Conservation (phyloP, 208 protist species). For the Trypanosoma vivax region DNA sequence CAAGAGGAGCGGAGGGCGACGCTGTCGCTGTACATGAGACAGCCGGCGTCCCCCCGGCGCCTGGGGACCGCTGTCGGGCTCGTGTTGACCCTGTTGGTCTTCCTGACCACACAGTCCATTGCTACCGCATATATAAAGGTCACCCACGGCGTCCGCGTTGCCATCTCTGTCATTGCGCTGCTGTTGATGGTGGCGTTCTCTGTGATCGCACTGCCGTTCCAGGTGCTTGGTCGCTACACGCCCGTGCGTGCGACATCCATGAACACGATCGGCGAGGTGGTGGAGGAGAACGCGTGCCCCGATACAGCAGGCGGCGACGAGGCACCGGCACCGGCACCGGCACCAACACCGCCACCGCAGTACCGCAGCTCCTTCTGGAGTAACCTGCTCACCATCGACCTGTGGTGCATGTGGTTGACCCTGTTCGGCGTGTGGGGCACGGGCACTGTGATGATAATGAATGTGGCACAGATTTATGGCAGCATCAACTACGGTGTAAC, state of each 20-base stretch:
- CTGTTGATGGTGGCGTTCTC: slow-evolving; percentile 43
- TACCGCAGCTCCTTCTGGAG: slow-evolving; percentile 55
- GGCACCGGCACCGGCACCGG: neutral
- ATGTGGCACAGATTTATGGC: slow-evolving; percentile 67
- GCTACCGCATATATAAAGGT: slow-evolving; percentile 37
- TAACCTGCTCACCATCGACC: slow-evolving; percentile 51
- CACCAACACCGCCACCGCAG: slow-evolving; percentile 24
- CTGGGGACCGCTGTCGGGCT: slow-evolving; percentile 46
- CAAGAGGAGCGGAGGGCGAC: slow-evolving; percentile 32
- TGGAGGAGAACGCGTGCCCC: slow-evolving; percentile 14
- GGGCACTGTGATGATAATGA: slow-evolving; percentile 63
- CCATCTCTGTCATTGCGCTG: slow-evolving; percentile 36
- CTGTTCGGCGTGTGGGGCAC: slow-evolving; percentile 75
- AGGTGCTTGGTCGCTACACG: slow-evolving; percentile 53
- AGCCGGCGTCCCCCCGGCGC: slow-evolving; percentile 37
- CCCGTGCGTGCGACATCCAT: slow-evolving; percentile 32
- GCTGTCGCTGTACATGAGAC: slow-evolving; percentile 35
- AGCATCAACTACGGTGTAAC: slow-evolving; percentile 44
- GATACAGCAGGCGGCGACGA: slow-evolving; percentile 3
- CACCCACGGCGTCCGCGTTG: slow-evolving; percentile 25
- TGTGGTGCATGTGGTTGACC: slow-evolving; percentile 64
- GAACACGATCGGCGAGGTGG: slow-evolving; percentile 30
- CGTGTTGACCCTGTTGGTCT: slow-evolving; percentile 34
- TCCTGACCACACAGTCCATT: slow-evolving; percentile 49
- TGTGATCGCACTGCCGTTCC: slow-evolving; percentile 57